phyloP scores from a whole-genome alignment of 495 filamentous ascomycete species.

The Xylaria grammica region DNA sequence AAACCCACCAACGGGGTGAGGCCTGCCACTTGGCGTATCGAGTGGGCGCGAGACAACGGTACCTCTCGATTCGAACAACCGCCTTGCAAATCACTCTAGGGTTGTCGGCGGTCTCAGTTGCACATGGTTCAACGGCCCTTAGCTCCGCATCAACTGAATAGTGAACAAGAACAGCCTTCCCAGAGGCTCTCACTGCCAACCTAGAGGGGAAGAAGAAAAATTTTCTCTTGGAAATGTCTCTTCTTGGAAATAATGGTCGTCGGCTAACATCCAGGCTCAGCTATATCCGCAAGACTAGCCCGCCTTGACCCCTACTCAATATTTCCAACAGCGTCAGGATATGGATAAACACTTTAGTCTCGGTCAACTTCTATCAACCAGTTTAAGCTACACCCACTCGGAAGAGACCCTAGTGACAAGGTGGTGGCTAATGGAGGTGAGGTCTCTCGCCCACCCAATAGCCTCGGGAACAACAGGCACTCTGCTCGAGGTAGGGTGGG shows the following conservation, averaged over 20 bases:
- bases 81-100: constrained; percentile 3
- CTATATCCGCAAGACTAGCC: constrained; percentile 11
- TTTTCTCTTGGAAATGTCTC: not conserved
- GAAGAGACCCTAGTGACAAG: constrained; percentile 17
- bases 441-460: not conserved
- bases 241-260: constrained; percentile 12
- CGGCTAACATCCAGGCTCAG: constrained; percentile 8
- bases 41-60: constrained; percentile 7
- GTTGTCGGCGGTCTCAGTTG: constrained; percentile 19
- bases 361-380: constrained; percentile 20
- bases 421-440: constrained; percentile 3
- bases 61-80: constrained; percentile 15
- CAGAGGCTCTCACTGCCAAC: not conserved
- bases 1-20: constrained; percentile 11
- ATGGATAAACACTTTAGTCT: constrained; percentile 11
- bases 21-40: constrained; percentile 8
- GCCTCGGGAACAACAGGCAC: constrained; percentile 9
- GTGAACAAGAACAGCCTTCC: not conserved
- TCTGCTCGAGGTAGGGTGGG: constrained; percentile 20
- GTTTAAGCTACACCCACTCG: constrained; percentile 20
- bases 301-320: constrained; percentile 15
- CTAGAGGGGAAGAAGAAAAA: constrained; percentile 16
- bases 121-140: constrained; percentile 24
- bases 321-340: constrained; percentile 12
- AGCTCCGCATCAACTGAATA: constrained; percentile 17